Conservation (phyloP, 1,284 basidiomycete genomes). For the Cryptococcus maquisensis region DNA sequence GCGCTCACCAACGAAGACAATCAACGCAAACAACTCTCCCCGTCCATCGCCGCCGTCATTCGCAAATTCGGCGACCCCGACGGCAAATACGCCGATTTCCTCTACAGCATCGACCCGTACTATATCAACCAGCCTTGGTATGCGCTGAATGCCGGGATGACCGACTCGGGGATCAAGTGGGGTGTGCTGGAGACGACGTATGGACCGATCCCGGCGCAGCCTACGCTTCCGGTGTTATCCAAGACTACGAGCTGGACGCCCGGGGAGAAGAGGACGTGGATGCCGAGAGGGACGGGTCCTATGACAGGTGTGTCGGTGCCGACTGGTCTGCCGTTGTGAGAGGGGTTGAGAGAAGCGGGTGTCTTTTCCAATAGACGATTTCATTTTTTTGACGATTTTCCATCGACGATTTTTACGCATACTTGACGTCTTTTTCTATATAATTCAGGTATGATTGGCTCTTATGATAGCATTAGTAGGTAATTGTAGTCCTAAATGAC, state of each 20-base stretch:
- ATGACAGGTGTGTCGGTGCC: not conserved
- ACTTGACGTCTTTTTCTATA: no score
- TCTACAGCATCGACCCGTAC: slow-evolving; percentile 6
- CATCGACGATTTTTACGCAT: no score
- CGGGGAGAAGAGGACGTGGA: not conserved
- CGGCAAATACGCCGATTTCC: slow-evolving; percentile 25
- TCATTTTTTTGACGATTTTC: not conserved
- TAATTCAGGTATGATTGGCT: no score
- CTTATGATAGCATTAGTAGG: no score
- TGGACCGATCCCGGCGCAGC: not conserved
- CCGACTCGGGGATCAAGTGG: not conserved
- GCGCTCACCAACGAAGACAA: not conserved
- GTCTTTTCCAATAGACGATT: not conserved
- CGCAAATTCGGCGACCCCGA: slow-evolving; percentile 34
- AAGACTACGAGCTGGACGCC: not conserved
- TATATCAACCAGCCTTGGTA: not conserved
- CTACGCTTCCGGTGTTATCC: not conserved
- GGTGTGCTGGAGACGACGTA: not conserved
- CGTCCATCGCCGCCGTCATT: slow-evolving; percentile 23
- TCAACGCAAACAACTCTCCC: slow-evolving; percentile 18
- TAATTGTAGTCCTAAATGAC: no score
- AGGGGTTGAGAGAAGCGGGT: not conserved
- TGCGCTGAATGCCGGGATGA: not conserved
- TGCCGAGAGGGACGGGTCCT: not conserved
- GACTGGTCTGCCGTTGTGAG: not conserved